These are phyloP conservation scores for Xylariaceae sp. DNA, from an alignment of 2,329 filamentous ascomycete species.

Conservation along the genomic window DNA sequence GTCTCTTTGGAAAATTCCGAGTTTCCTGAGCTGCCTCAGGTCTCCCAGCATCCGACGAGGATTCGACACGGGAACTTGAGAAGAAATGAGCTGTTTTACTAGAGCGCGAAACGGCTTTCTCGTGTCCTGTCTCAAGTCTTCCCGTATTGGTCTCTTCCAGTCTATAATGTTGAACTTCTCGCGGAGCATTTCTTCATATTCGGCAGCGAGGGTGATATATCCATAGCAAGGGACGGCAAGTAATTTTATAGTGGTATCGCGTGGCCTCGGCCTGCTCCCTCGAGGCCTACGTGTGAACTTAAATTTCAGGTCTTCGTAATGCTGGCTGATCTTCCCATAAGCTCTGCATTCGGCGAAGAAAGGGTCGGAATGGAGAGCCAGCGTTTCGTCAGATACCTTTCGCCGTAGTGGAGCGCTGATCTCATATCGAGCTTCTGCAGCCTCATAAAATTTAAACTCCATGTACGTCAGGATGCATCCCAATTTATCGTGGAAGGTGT, in stretches of 20 bases:
- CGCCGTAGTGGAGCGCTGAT: not conserved
- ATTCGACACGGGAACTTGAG: not conserved
- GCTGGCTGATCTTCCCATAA: slow-evolving; percentile 2
- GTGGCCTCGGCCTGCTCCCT: not conserved
- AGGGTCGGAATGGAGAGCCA: slow-evolving; percentile 6
- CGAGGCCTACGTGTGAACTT: not conserved
- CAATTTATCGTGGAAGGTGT: not conserved
- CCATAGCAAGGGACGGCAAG: slow-evolving; percentile 7
- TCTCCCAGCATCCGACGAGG: slow-evolving; percentile 4
- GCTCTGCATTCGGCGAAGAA: slow-evolving; percentile 10
- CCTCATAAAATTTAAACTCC: slow-evolving; percentile 7
- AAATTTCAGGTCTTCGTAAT: not conserved
- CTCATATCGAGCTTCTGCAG: slow-evolving; percentile 1
- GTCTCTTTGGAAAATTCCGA: slow-evolving; percentile 1
- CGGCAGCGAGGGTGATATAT: not conserved
- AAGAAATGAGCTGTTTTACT: slow-evolving; percentile 3
- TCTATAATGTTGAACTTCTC: not conserved
- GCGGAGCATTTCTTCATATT: not conserved
- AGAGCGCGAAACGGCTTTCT: slow-evolving; percentile 4
- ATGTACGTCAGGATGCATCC: not conserved
- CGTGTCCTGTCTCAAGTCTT: not conserved
- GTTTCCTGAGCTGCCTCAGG: slow-evolving; percentile 3
- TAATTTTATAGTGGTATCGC: not conserved
- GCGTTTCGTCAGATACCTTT: not conserved
- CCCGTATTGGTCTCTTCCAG: slow-evolving; percentile 1